Base-by-base conservation (phyloP, 169 alveolate species). In the Plasmodium cynomolgi region DNA sequence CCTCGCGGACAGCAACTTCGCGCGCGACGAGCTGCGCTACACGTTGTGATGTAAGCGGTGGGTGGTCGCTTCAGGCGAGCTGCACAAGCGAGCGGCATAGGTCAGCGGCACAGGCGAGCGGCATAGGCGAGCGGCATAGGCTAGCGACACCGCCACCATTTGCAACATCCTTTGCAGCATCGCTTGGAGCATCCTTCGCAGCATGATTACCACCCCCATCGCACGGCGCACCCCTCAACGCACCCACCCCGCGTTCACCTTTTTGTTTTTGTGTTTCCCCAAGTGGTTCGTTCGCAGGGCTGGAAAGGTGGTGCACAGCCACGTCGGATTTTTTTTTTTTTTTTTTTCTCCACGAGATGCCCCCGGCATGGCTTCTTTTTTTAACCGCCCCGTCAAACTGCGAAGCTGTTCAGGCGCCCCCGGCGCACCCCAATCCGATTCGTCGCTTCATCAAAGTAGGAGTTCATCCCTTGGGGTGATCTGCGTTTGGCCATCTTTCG, bases 1-100 rank as follows among this genome's bases (percentile, higher is more conserved):
- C n/a, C 31, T 86, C 11, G 54, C 13, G 4, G 93, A 86, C 20
- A 86, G 93, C 71, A 86, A 56, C 34, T 86, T 86, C 20, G 23
- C 62, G 17, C 20, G 93, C 37, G 93, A 86, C 71, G 93, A 86
- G 34, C 68, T 86, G 13, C 83, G 80, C 6, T 86, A 86, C 68
- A 79, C 81, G 20, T 33, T 86, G 47, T 86, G 44, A 44, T n/a
- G n/a, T n/a, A 4, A n/a, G 34, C 9, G 5, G 3, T 1, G 3
- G 1, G 8, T 44, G 33, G n/a, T 5, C 11, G 58, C 58, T 7
- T 44, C 11, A 44, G 58, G 11, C 5, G 17, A 44, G 58, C 5
- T 11, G 58, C 11, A 44, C 11, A 5, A 5, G 11, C 17, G 11
- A 7, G 58, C 11, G 11, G 11, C 58, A 7, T 11, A 44, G 58